phyloP scores from a whole-genome alignment of 2,329 filamentous ascomycete genomes.

The Pseudocercospora macadamiae region DNA sequence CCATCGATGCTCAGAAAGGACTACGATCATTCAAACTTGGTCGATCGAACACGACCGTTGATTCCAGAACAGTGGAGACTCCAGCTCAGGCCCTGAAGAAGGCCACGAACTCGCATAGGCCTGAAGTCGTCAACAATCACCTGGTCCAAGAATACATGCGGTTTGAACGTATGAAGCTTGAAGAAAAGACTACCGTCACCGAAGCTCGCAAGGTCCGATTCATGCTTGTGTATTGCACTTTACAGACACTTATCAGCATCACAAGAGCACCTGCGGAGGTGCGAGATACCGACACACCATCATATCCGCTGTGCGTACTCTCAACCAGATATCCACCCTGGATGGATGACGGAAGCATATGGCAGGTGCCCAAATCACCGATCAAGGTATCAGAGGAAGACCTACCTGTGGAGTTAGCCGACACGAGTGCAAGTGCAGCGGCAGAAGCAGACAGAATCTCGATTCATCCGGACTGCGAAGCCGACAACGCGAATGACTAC shows the following conservation, averaged over 20 bases:
- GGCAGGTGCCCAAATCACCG: constrained; percentile 4
- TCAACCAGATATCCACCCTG: constrained; percentile 47
- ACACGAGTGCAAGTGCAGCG: constrained; percentile 16
- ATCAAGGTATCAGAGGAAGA: constrained; percentile 6
- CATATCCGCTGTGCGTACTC: constrained; percentile 62
- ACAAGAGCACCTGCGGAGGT: constrained; percentile 65
- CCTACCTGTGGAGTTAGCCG: constrained; percentile 5
- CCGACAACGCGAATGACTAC: constrained; percentile 42
- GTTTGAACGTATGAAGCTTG: constrained; percentile 66
- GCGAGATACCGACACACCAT: constrained; percentile 56
- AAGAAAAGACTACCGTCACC: constrained; percentile 62
- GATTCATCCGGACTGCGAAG: constrained; percentile 53
- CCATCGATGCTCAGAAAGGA: constrained; percentile 31
- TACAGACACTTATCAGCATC: constrained; percentile 71
- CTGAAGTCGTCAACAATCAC: constrained; percentile 43
- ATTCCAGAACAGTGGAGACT: constrained; percentile 35
- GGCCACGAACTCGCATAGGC: constrained; percentile 52
- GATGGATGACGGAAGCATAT: constrained; percentile 27
- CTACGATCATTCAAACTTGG: constrained; percentile 14
- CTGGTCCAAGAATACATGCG: constrained; percentile 70
- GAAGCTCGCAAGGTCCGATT: constrained; percentile 78
- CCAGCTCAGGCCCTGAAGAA: constrained; percentile 56
- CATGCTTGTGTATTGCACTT: constrained; percentile 73
- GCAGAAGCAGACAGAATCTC: constrained; percentile 31
- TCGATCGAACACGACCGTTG: constrained; percentile 4